A percentile compares a stretch with the other conserved stretches of the same genome.
phyloP scores from a whole-genome alignment of 331 rosid genomes.

The Quercus lobata region DNA sequence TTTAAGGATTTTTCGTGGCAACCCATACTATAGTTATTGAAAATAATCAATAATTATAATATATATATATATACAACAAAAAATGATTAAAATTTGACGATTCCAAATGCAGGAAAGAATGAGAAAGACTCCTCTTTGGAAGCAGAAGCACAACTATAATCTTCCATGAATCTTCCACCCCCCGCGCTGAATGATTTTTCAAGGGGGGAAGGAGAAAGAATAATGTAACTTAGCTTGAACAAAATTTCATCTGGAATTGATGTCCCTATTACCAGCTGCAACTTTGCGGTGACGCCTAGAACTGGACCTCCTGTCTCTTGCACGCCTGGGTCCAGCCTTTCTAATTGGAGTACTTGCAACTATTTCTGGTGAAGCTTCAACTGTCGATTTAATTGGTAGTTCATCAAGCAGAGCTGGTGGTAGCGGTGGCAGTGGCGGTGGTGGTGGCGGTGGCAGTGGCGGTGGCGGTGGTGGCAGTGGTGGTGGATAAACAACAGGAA shows the following conservation, averaged over 20 bases:
- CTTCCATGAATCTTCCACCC: conserved; percentile 45
- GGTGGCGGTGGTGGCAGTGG: conserved; percentile 26
- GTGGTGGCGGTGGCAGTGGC: conserved; percentile 54
- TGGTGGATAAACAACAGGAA: background rate
- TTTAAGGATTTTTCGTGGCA: conserved; percentile 29
- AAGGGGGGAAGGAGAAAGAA: conserved; percentile 41
- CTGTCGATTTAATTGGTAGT: conserved; percentile 19
- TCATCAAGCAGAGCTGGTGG: conserved; percentile 4
- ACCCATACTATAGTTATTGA: conserved; percentile 41
- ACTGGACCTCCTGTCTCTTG: conserved; percentile 50
- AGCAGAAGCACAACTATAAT: conserved; percentile 29
- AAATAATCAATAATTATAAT: background rate
- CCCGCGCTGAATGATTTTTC: conserved; percentile 27
- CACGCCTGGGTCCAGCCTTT: conserved; percentile 44
- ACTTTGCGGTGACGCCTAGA: conserved; percentile 65
- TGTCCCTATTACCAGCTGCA: conserved; percentile 37
- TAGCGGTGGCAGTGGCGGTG: conserved; percentile 26
- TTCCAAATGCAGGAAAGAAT: conserved; percentile 36
- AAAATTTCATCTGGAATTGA: conserved; percentile 34
- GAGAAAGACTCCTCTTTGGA: conserved; percentile 24
- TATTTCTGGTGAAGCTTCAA: conserved; percentile 15
- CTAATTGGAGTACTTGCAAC: conserved; percentile 13
- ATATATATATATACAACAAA: conserved; percentile 45
- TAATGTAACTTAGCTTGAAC: conserved; percentile 28
- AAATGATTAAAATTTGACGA: conserved; percentile 36